Base-by-base conservation (phyloP, 169 alveolate species). In the Haemoproteus tartakovskyi region DNA sequence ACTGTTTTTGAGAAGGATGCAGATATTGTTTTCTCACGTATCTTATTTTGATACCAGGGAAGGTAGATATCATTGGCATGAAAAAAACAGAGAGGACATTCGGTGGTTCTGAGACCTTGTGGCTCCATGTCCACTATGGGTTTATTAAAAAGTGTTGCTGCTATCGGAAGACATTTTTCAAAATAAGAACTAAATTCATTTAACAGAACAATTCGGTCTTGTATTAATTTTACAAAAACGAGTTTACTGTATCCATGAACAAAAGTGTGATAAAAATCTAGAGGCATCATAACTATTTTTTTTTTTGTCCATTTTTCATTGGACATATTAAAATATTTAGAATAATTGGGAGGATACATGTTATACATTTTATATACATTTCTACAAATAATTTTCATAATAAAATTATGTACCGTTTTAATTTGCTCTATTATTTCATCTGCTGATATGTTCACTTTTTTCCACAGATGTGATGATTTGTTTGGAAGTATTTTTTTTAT, bases 371-470 rank as follows among this genome's bases (percentile, higher is more conserved):
- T 74, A 48, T 43, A 74, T 36, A 57, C 59, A 51, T 54, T 74
- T 57, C 59, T 74, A 38, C 59, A 74, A 30, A 74, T 40, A 56
- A 56, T 41, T 33, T 52, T 40, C 84, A 74, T 74, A 11, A 64
- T 74, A 33, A 56, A 74, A 74, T 54, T 74, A 36, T 74, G 84
- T 33, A 74, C 84, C 19, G 54, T 56, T 57, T 74, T 74, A 45
- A 74, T 74, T 56, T 54, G 78, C 50, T 74, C 84, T 12, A 57
- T 57, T 38, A 74, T 57, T 14, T 74, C 84, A 59, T 74, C 84
- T 47, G 59, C 22, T 19, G 84, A 74, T 62, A 74, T 74, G 21
- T 74, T 74, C 46, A 74, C 59, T 57, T 57, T 74, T 57, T 74
- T 74, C 84, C 84, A 74, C 41, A 74, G 59, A 45, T 74, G 84